Conservation (phyloP, 2,329 filamentous ascomycete genomes). For the Metarhizium robertsii region DNA sequence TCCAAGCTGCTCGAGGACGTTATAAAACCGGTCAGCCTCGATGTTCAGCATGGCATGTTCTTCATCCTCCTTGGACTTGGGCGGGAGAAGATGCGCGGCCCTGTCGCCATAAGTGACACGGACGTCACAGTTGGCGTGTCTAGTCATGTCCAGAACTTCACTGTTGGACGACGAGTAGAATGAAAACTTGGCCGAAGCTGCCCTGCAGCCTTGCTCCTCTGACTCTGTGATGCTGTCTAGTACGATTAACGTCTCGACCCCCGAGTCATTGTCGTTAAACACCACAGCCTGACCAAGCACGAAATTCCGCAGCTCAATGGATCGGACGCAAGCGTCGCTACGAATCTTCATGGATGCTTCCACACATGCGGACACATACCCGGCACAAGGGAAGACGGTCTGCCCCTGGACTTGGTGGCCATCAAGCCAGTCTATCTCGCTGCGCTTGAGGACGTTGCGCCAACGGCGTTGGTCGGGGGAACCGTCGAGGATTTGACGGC, state of each 20-base stretch:
- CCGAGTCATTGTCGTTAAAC: background rate
- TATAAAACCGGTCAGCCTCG: background rate
- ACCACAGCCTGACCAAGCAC: background rate
- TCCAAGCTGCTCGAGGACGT: background rate
- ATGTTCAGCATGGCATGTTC: background rate
- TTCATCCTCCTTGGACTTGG: background rate
- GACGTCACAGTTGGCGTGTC: no score
- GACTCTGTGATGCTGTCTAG: background rate
- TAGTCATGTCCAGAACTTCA: no score
- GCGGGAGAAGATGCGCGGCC: background rate
- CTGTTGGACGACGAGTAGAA: no score
- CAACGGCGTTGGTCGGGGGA: slow-evolving; percentile 2
- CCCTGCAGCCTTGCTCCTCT: background rate
- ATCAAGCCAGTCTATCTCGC: slow-evolving; percentile 22
- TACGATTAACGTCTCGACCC: background rate
- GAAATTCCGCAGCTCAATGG: background rate
- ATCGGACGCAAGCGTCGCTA: background rate
- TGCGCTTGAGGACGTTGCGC: slow-evolving; percentile 13
- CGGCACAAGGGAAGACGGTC: slow-evolving; percentile 26
- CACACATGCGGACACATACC: slow-evolving; percentile 24
- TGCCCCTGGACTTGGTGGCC: slow-evolving; percentile 14
- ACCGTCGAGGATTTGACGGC: background rate
- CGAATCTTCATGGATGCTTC: background rate
- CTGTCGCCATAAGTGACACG: no score
- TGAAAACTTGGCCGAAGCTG: background rate